phyloP scores from a whole-genome alignment of 306 rosid species.

The Prunus campanulata region DNA sequence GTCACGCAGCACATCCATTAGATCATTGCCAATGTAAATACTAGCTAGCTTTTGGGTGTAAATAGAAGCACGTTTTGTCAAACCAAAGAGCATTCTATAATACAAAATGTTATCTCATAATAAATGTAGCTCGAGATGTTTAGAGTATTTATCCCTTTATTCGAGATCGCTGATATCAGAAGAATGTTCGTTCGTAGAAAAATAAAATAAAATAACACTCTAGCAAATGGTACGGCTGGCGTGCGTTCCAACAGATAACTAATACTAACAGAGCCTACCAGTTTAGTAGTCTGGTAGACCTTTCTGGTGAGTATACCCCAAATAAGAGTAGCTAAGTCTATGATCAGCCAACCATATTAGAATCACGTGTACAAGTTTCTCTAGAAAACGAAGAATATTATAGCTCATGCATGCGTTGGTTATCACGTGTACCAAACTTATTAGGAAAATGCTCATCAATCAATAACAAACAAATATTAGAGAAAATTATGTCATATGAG shows the following conservation, averaged over 20 bases:
- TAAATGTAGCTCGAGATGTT: not conserved
- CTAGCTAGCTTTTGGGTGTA: no score
- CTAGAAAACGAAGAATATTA: no score
- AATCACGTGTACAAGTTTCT: no score
- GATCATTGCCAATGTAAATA: not conserved
- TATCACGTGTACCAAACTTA: not conserved
- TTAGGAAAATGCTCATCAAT: not conserved
- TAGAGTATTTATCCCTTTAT: not conserved
- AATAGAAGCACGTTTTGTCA: not conserved
- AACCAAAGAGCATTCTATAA: not conserved
- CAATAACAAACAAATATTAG: not conserved
- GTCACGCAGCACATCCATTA: no score
- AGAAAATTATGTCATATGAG: not conserved
- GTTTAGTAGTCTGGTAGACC: not conserved
- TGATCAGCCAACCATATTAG: not conserved
- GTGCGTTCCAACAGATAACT: no score
- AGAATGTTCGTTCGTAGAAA: no score
- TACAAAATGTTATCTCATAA: no score
- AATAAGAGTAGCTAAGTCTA: not conserved
- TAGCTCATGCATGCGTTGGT: not conserved
- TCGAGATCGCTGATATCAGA: not conserved
- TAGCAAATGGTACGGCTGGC: no score
- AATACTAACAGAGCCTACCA: not conserved
- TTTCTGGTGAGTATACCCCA: not conserved
- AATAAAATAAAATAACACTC: no score